phyloP scores from a whole-genome alignment of 2,329 filamentous ascomycete species.

The Colletotrichum sp. region DNA sequence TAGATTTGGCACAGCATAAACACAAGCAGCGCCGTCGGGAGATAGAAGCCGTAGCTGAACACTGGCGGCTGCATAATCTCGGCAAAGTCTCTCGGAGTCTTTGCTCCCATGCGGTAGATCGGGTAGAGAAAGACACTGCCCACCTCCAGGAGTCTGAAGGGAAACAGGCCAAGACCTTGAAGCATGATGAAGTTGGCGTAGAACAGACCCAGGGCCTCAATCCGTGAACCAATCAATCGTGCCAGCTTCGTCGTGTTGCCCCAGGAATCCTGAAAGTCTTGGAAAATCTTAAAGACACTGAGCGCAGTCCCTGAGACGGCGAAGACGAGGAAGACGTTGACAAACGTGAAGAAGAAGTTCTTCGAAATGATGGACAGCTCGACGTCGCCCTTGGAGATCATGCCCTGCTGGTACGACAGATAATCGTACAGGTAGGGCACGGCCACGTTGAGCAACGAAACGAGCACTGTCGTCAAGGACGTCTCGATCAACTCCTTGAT shows the following conservation, averaged over 20 bases:
- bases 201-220: conserved; percentile 79
- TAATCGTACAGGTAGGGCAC: conserved; percentile 96
- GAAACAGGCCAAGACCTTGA: conserved; percentile 91
- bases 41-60: conserved; percentile 95
- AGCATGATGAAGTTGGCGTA: conserved; percentile 95
- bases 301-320: conserved; percentile 86
- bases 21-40: conserved; percentile 89
- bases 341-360: conserved; percentile 99
- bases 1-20: conserved; percentile 97
- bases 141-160: conserved; percentile 89
- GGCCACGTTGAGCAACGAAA: conserved; percentile 86
- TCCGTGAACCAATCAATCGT: conserved; percentile 73
- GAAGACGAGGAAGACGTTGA: conserved; percentile 97
- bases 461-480: conserved; percentile 81
- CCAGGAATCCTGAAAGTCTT: conserved; percentile 74
- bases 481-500: conserved; percentile 82
- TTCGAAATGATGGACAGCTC: conserved; percentile 96
- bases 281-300: conserved; percentile 78
- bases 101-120: conserved; percentile 76
- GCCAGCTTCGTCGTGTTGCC: conserved; percentile 83
- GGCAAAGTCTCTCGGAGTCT: conserved; percentile 87
- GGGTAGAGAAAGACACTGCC: conserved; percentile 86
- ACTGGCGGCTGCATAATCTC: conserved; percentile 81
- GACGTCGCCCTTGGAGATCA: conserved; percentile 93
- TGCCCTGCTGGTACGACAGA: conserved; percentile 88